phyloP scores from a whole-genome alignment of 805 yeast species.

The Lachancea lanzarotensis region DNA sequence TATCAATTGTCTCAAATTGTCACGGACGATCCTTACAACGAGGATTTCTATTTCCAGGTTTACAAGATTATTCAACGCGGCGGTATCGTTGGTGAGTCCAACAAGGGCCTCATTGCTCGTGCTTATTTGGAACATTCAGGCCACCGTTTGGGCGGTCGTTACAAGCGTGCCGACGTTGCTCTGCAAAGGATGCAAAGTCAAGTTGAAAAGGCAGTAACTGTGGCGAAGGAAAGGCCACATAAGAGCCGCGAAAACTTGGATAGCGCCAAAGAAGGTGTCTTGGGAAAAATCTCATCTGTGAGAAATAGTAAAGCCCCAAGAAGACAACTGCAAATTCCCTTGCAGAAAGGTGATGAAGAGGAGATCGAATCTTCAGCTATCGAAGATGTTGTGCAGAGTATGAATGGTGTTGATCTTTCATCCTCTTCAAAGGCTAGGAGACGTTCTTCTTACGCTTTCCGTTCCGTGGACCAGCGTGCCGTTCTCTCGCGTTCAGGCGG shows the following conservation, averaged over 20 bases:
- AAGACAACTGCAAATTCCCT: conserved; percentile 63
- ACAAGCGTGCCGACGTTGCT: conserved; percentile 81
- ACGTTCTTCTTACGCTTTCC: conserved; percentile 33
- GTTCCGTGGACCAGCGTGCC: conserved; percentile 30
- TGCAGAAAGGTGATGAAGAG: conserved; percentile 37
- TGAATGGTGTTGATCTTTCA: conserved; percentile 28
- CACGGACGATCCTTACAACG: conserved; percentile 94
- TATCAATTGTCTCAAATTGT: conserved; percentile 93
- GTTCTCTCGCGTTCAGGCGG: conserved; percentile 34
- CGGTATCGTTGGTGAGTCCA: conserved; percentile 37
- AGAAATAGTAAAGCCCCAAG: conserved; percentile 84
- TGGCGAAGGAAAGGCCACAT: conserved; percentile 82
- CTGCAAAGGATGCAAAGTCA: conserved; percentile 97
- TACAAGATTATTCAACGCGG: conserved; percentile 65
- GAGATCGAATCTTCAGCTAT: conserved; percentile 27
- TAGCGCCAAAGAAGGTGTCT: conserved; percentile 65
- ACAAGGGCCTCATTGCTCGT: conserved; percentile 77
- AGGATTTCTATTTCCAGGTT: conserved; percentile 94
- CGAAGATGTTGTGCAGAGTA: conserved; percentile 29
- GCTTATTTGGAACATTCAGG: conserved; percentile 89
- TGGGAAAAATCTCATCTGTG: conserved; percentile 78
- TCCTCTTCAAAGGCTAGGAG: conserved; percentile 25
- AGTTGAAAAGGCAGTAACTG: conserved; percentile 91
- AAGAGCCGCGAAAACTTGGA: conserved; percentile 41
- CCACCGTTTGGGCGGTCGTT: conserved; percentile 80